Conservation (phyloP, 495 filamentous ascomycete genomes). For the Niebla homalea region DNA sequence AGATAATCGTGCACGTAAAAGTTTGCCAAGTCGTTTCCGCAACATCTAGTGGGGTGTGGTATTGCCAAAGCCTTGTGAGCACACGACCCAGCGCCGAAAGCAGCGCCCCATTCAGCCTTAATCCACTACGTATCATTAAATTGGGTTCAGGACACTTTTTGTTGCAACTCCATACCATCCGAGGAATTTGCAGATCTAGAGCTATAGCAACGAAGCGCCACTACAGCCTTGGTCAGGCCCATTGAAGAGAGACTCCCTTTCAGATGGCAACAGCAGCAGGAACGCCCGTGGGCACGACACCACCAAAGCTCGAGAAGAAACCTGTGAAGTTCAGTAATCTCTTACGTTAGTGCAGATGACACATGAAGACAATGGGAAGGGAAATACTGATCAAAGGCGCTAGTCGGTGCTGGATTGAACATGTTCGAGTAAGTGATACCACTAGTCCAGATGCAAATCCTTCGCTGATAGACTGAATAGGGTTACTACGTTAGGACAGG, state of each 20-base stretch:
- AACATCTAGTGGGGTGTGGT: no score
- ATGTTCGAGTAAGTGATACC: slow-evolving; percentile 71
- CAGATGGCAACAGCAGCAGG: slow-evolving; percentile 40
- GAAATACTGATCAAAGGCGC: slow-evolving; percentile 10
- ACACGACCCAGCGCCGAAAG: no score
- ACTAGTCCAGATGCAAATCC: slow-evolving; percentile 2
- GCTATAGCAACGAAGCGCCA: slow-evolving; percentile 64
- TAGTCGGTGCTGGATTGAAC: slow-evolving; percentile 89
- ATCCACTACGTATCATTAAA: no score
- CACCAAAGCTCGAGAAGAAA: slow-evolving; percentile 83
- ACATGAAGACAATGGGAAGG: neutral
- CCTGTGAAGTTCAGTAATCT: slow-evolving; percentile 99
- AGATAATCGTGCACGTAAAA: no score
- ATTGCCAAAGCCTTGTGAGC: no score
- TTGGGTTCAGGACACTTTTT: no score
- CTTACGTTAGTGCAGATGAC: slow-evolving; percentile 43
- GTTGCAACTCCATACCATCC: no score
- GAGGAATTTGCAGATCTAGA: neutral
- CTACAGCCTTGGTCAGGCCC: slow-evolving; percentile 89
- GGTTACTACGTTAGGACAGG: slow-evolving; percentile 79
- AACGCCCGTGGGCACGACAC: slow-evolving; percentile 32
- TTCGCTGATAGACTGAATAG: slow-evolving; percentile 24
- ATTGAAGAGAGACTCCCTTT: slow-evolving; percentile 35
- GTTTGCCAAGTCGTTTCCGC: no score
- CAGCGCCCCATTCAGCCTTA: no score